Evolutionary conservation across 1,139 yeast species (phyloP), one percentile per base, ranked within the genome.

Genomic region (Yarrowia galli): DNA sequence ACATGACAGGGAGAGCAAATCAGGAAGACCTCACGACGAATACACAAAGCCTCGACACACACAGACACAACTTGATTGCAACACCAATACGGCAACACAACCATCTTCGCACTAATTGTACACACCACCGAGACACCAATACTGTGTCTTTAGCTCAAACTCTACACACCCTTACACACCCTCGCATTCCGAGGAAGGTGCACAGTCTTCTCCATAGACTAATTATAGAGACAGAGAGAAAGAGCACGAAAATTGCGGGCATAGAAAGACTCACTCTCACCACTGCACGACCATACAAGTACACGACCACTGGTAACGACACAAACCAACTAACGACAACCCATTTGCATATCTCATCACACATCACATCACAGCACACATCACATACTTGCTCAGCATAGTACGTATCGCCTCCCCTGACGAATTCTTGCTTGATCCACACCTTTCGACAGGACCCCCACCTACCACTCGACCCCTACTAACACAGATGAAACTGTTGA

Each of bases 401-500:
- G 32, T 28, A 28, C 32, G 32, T 28, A 28, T 28, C 16, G 38
- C n/a, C n/a, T n/a, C n/a, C n/a, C n/a, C n/a, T n/a, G n/a, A n/a
- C n/a, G n/a, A n/a, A n/a, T 35, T 35, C 40, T 36, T 16, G n/a
- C 16, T 5, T 36, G n/a, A 15, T 13, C 42, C 54, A n/a, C n/a
- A n/a, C n/a, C n/a, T n/a, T n/a, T n/a, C n/a, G n/a, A n/a, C n/a
- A n/a, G n/a, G n/a, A n/a, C n/a, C n/a, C n/a, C n/a, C n/a, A n/a
- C n/a, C n/a, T n/a, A n/a, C n/a, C n/a, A n/a, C n/a, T n/a, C n/a
- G n/a, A n/a, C 32, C 9, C 38, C 32, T 23, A n/a, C 61, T 54
- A 54, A 54, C 61, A 18, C 61, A 54, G 61, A 58, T 58, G 64
- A 58, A 58, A 40, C 51, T 58, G 5, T 15, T 58, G 6, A 32